Evolutionary conservation across 2,329 filamentous ascomycete genomes (phyloP).

Genomic region (Monosporascus sp.): DNA sequence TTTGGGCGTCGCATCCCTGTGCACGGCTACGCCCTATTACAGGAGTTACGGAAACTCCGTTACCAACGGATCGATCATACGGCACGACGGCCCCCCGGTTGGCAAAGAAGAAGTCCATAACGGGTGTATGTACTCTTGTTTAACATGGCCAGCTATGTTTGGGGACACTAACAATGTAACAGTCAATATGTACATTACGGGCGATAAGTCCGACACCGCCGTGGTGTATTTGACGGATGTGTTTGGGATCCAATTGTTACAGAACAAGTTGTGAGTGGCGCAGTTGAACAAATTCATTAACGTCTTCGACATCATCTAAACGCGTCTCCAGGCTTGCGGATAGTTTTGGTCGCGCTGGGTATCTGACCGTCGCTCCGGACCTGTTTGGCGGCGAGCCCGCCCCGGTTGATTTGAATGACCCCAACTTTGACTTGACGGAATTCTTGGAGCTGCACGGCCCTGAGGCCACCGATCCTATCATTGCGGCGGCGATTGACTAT

Average conservation of each 20-base stretch:
- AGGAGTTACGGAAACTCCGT: conserved; percentile 10
- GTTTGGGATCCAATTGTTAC: conserved; percentile 25
- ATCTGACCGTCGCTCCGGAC: conserved; percentile 28
- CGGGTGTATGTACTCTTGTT: conserved; percentile 14
- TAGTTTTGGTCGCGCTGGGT: conserved; percentile 31
- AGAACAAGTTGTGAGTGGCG: conserved; percentile 22
- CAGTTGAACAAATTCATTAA: background rate
- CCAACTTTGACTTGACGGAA: conserved; percentile 14
- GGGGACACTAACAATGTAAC: conserved; percentile 1
- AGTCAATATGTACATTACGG: conserved; percentile 28
- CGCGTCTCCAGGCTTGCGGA: conserved; percentile 23
- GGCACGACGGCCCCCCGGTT: conserved; percentile 21
- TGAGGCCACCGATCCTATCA: conserved; percentile 38
- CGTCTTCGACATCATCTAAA: background rate
- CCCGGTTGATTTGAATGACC: conserved; percentile 23
- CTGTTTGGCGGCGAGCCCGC: conserved; percentile 28
- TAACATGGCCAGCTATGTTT: background rate
- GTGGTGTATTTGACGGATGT: conserved; percentile 29
- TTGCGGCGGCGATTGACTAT: conserved; percentile 40
- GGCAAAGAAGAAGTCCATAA: conserved; percentile 23
- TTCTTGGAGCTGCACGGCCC: conserved; percentile 33
- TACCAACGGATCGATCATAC: conserved; percentile 20
- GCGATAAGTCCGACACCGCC: conserved; percentile 19
- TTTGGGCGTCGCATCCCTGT: conserved; percentile 11
- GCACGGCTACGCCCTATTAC: background rate